A percentile compares a stretch with the other conserved stretches of the same genome.
phyloP scores from a whole-genome alignment of 441 rosid genomes.

The Cnidoscolus chayamansa region DNA sequence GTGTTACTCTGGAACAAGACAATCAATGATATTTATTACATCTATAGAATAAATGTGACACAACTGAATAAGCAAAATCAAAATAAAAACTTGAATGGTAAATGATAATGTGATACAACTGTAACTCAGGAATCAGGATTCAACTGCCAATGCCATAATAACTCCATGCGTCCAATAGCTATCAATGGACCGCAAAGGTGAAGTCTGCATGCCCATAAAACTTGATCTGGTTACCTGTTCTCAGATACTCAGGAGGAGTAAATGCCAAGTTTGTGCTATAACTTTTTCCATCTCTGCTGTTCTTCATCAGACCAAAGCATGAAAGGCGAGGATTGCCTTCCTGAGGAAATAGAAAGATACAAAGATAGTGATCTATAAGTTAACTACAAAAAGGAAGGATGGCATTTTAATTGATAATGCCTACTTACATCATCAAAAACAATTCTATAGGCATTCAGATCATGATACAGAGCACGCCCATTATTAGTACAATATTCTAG shows the following conservation, averaged over 20 bases:
- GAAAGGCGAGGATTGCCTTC: slow-evolving; percentile 92
- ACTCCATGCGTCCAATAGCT: background rate
- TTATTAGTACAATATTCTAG: slow-evolving; percentile 79
- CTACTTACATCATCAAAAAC: slow-evolving; percentile 78
- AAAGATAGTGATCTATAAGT: background rate
- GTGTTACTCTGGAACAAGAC: background rate
- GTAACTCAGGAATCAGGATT: background rate
- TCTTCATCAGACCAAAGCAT: slow-evolving; percentile 94
- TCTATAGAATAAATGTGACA: background rate
- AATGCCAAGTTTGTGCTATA: slow-evolving; percentile 92
- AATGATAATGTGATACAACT: background rate
- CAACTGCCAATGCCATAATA: background rate
- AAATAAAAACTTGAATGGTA: background rate
- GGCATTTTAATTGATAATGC: background rate
- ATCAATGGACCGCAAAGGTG: background rate
- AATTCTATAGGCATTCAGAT: slow-evolving; percentile 87
- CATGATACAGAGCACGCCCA: slow-evolving; percentile 87
- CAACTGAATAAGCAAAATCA: slow-evolving; percentile 4
- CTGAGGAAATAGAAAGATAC: slow-evolving; percentile 33
- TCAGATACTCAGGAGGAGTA: slow-evolving; percentile 90
- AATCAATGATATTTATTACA: background rate
- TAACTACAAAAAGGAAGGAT: background rate
- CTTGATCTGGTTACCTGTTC: slow-evolving; percentile 47
- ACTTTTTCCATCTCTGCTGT: slow-evolving; percentile 94
- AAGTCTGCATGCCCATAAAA: background rate